These are phyloP conservation scores for Aspergillus udagawae DNA, from an alignment of 2,329 filamentous ascomycete genomes.

Conservation along the genomic window DNA sequence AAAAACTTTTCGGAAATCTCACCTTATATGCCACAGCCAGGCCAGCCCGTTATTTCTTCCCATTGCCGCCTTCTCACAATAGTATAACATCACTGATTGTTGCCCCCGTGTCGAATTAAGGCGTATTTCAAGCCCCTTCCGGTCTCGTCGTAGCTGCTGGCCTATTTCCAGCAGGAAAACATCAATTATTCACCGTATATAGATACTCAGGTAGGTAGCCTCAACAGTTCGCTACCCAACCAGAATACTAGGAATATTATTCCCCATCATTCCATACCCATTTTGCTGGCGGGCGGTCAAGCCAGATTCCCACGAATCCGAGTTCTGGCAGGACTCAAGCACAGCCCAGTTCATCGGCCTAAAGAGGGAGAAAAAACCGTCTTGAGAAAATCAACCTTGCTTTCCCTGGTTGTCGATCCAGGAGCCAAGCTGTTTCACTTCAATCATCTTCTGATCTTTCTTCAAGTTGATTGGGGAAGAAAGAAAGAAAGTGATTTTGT, in stretches of 20 bases:
- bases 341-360: background rate
- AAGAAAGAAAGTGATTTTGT: slow-evolving; percentile 4
- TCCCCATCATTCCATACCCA: background rate
- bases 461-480: background rate
- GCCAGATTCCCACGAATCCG: background rate
- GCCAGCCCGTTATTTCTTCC: too few relatives aligned
- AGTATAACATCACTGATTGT: background rate
- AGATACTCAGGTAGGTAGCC: background rate
- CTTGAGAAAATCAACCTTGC: background rate
- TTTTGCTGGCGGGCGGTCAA: background rate
- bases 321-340: background rate
- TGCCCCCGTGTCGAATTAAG: background rate
- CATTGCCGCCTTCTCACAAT: too few relatives aligned
- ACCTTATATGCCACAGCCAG: too few relatives aligned
- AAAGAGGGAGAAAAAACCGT: background rate
- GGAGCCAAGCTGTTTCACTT: background rate
- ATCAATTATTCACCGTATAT: background rate
- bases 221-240: too few relatives aligned
- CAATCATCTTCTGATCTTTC: background rate
- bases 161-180: background rate
- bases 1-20: too few relatives aligned
- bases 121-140: background rate
- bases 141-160: background rate
- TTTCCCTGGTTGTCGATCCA: background rate
- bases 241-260: background rate